These are phyloP conservation scores for Narthecium ossifragum DNA, from an alignment of 106 monocot species.

Conservation along the genomic window DNA sequence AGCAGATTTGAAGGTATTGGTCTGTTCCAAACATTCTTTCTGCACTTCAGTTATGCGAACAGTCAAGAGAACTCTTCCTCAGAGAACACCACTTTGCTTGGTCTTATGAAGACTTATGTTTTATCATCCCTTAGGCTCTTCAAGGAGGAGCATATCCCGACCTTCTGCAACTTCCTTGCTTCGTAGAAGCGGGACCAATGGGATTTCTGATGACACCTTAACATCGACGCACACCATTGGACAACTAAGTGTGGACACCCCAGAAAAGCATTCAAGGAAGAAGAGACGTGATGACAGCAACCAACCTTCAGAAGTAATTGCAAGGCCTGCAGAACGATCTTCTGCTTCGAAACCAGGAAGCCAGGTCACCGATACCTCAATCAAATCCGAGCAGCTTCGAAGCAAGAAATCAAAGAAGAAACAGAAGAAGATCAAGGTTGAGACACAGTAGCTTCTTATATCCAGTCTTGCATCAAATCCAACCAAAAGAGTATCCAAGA, in stretches of 20 bases:
- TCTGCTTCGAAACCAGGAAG: constrained; percentile 23
- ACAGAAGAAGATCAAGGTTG: constrained; percentile 33
- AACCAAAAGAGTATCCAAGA: no score
- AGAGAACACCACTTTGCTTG: no score
- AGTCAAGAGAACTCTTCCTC: background rate
- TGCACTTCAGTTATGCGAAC: background rate
- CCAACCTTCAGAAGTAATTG: background rate
- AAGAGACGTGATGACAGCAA: constrained; percentile 17
- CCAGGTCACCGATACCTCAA: constrained; percentile 6
- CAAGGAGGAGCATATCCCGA: constrained; percentile 18
- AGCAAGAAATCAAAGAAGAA: constrained; percentile 29
- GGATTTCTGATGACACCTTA: constrained; percentile 31
- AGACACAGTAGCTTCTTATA: no score
- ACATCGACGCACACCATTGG: constrained; percentile 20
- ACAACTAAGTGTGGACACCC: constrained; percentile 11
- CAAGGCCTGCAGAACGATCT: constrained; percentile 19
- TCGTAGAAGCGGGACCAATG: constrained; percentile 9
- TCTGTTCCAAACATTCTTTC: background rate
- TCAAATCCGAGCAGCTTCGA: constrained; percentile 15
- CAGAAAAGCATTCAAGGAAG: constrained; percentile 18
- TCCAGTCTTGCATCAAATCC: no score
- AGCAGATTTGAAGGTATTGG: constrained; percentile 30
- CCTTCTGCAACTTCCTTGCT: constrained; percentile 13
- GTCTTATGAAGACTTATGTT: no score
- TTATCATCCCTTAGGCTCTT: constrained; percentile 17